phyloP scores from a whole-genome alignment of 495 filamentous ascomycete species.

The Filosporella fistucella region DNA sequence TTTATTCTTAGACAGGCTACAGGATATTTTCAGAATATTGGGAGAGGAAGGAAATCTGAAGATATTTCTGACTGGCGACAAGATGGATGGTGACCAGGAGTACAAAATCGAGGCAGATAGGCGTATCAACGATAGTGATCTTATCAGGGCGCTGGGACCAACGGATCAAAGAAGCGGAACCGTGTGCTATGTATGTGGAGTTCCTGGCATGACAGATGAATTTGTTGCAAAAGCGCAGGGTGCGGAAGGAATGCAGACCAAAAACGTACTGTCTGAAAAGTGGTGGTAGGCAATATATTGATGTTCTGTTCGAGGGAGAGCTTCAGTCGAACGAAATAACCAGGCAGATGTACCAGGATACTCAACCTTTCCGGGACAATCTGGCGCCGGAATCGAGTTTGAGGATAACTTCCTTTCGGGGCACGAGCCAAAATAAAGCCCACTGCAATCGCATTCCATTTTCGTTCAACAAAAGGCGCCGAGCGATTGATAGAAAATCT shows the following conservation, averaged over 20 bases:
- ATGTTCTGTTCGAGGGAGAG: no score
- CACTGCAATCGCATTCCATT: no score
- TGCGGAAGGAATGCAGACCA: conserved; percentile 47
- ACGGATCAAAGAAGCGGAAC: conserved; percentile 39
- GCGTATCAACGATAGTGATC: conserved; percentile 47
- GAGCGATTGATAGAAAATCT: no score
- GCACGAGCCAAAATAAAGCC: no score
- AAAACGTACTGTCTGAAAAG: conserved; percentile 72
- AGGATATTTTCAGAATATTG: conserved; percentile 24
- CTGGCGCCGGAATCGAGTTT: no score
- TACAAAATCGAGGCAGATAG: conserved; percentile 17
- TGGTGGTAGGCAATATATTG: conserved; percentile 75
- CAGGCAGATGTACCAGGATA: no score
- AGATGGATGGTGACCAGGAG: conserved; percentile 13
- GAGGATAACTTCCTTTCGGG: no score
- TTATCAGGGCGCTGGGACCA: conserved; percentile 41
- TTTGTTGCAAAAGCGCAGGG: conserved; percentile 52
- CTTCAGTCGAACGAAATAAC: no score
- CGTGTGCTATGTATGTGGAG: conserved; percentile 76
- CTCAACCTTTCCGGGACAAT: no score
- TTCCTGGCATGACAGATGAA: conserved; percentile 75
- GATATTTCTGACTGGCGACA: conserved; percentile 21
- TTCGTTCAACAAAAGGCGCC: no score
- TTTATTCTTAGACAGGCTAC: conserved; percentile 41
- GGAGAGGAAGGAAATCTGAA: conserved; percentile 15